Evolutionary conservation across 106 monocot genomes (phyloP).

Genomic region (Narthecium ossifragum): DNA sequence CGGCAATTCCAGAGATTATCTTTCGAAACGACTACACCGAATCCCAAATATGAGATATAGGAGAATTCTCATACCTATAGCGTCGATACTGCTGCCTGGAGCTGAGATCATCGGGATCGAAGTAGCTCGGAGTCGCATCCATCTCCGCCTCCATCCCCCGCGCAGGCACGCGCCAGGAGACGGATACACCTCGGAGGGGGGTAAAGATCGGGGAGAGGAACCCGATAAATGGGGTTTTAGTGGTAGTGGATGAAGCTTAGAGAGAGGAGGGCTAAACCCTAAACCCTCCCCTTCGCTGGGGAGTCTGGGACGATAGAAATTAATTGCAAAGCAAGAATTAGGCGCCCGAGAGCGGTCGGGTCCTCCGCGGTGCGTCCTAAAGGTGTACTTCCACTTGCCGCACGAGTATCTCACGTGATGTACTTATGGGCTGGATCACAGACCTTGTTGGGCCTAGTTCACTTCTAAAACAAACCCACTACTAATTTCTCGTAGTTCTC

Average conservation of each 20-base stretch:
- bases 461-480: too few relatives aligned
- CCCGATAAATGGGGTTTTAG: not conserved
- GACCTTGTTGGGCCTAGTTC: too few relatives aligned
- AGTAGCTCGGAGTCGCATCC: constrained; percentile 33
- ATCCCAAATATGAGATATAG: not conserved
- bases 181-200: not conserved
- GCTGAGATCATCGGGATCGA: constrained; percentile 37
- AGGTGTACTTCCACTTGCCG: too few relatives aligned
- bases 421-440: too few relatives aligned
- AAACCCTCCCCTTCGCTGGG: not conserved
- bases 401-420: too few relatives aligned
- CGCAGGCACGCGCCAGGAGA: not conserved
- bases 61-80: constrained; percentile 22
- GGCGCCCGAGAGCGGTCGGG: too few relatives aligned
- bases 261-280: not conserved
- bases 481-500: too few relatives aligned
- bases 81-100: constrained; percentile 55
- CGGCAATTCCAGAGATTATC: not conserved
- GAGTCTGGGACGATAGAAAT: too few relatives aligned
- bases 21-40: too few relatives aligned
- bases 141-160: constrained; percentile 17
- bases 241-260: not conserved
- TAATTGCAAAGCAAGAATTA: too few relatives aligned
- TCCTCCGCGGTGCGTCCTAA: too few relatives aligned
- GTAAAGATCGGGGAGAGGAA: not conserved